These are phyloP conservation scores for Nicotiana tomentosiformis DNA, from an alignment of 257 asterid species.

Conservation along the genomic window DNA sequence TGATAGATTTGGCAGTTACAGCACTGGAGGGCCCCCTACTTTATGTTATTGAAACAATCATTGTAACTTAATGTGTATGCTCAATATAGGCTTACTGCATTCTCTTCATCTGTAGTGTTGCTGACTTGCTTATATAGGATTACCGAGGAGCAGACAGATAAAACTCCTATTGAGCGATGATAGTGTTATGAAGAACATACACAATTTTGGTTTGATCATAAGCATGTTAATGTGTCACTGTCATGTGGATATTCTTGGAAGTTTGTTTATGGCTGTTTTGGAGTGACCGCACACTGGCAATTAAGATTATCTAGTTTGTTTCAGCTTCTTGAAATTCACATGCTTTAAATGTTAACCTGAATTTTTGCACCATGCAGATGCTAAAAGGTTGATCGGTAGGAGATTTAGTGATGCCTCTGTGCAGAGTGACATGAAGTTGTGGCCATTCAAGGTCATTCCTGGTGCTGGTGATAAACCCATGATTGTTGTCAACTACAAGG, in stretches of 20 bases:
- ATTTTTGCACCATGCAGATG: slow-evolving; percentile 36
- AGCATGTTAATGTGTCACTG: background rate
- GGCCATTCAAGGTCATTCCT: slow-evolving; percentile 75
- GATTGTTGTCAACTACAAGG: slow-evolving; percentile 68
- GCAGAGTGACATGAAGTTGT: slow-evolving; percentile 59
- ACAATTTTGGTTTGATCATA: background rate
- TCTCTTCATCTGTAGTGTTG: background rate
- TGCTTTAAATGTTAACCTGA: background rate
- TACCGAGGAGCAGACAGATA: background rate
- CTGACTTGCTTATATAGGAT: background rate
- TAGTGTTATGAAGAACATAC: background rate
- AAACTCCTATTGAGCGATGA: background rate
- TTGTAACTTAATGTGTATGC: too few relatives aligned
- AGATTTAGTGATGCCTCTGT: slow-evolving; percentile 61
- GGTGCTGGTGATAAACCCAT: slow-evolving; percentile 86
- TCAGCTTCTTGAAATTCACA: background rate
- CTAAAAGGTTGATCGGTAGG: slow-evolving; percentile 77
- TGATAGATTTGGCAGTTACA: too few relatives aligned
- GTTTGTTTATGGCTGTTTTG: background rate
- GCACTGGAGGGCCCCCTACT: too few relatives aligned
- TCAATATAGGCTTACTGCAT: background rate
- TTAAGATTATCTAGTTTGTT: background rate
- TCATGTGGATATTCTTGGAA: background rate
- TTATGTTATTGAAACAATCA: too few relatives aligned
- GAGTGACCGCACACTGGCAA: background rate